A percentile compares a stretch with the other conserved stretches of the same genome.
phyloP scores from a whole-genome alignment of 768 basidiomycete genomes.

The Cystofilobasidium ferigula region DNA sequence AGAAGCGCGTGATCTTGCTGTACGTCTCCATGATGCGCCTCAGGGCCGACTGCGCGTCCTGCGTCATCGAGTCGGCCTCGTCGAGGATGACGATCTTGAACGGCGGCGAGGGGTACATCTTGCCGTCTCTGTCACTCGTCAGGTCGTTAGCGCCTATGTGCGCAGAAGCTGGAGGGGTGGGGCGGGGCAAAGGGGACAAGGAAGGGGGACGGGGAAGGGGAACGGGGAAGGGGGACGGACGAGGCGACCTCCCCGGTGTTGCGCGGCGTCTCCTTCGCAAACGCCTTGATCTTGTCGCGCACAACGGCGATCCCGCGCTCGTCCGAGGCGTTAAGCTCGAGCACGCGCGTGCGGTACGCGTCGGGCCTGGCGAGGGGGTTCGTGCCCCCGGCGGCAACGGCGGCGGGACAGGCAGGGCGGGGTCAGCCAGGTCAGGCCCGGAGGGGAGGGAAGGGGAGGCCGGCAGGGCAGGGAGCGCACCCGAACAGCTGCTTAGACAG shows the following conservation, averaged over 20 bases:
- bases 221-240: conserved; percentile 30
- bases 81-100: conserved; percentile 98
- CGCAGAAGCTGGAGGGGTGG: neutral
- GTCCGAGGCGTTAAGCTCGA: conserved; percentile 97
- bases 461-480: conserved; percentile 41
- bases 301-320: conserved; percentile 96
- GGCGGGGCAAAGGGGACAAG: neutral
- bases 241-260: conserved; percentile 33
- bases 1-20: conserved; percentile 90
- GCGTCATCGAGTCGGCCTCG: conserved; percentile 99
- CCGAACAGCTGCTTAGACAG: conserved; percentile 88
- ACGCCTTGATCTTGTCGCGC: conserved; percentile 95
- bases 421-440: neutral
- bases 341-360: conserved; percentile 79
- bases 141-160: neutral
- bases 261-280: conserved; percentile 50
- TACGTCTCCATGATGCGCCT: conserved; percentile 99
- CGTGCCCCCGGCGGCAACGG: neutral
- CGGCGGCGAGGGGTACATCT: conserved; percentile 86
- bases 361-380: conserved; percentile 56
- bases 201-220: neutral
- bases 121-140: conserved; percentile 38
- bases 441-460: neutral
- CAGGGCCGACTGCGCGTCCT: conserved; percentile 93
- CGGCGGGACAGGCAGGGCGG: neutral